Evolutionary conservation across 139 green algal species (phyloP), one percentile per base, ranked within the genome.

Genomic region (Picochlorum sp.): DNA sequence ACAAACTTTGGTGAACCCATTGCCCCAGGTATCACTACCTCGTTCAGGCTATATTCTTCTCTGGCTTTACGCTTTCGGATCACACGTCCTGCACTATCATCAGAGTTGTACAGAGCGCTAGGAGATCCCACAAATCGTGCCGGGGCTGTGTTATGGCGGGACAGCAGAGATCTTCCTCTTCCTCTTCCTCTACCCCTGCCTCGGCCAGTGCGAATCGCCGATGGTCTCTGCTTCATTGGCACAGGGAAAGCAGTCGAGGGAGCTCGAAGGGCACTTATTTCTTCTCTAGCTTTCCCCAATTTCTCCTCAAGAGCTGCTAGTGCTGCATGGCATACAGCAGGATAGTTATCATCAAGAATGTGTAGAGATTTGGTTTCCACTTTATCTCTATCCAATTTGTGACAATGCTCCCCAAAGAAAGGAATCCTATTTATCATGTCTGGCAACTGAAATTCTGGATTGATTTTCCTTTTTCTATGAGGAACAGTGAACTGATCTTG

Each of bases 1-100:
- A 81, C 68, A 55, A 71, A 80, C 45, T 77, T 77, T 47, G 68
- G 73, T 1, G 57, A 52, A 7, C 57, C 62, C 20, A 58, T 36
- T 16, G 39, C 26, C 9, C 25, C 47, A 24, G 57, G 50, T 32
- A 53, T 63, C 22, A 75, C 16, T 2, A 79, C 32, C 31, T 79
- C 72, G 4, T 36, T 41, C 10, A 75, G 14, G 8, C 63, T 53
- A 5, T 52, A 65, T 24, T 80, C 50, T 33, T 58, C 57, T n/a
- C 39, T 8, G 43, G 25, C n/a, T n/a, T 57, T 65, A 59, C 50
- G 43, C 52, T 62, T 66, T 30, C 29, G 37, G 28, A 36, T 50
- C 18, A 28, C 12, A 28, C 52, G 20, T 13, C 24, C 18, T 22
- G 56, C 66, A 10, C 24, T 53, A 12, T 53, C 22, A 31, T 53